phyloP scores from a whole-genome alignment of 2,329 filamentous ascomycete species.

The Diplodia scrobiculata region DNA sequence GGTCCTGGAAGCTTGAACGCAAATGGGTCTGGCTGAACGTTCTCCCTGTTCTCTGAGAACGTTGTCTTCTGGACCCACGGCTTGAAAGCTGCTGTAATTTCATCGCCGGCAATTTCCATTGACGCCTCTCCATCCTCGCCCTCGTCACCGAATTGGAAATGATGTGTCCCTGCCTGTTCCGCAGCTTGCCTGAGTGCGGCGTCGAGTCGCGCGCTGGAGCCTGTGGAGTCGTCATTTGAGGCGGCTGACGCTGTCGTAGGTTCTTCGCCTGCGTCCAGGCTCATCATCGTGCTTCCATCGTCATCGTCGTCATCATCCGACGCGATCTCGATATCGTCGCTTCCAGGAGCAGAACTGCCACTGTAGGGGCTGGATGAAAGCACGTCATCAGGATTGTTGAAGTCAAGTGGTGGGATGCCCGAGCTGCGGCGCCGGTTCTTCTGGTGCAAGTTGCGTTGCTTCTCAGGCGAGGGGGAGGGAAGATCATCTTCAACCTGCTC shows the following conservation, averaged over 20 bases:
- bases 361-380: conserved; percentile 80
- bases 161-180: conserved; percentile 71
- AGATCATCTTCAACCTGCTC: conserved; percentile 62
- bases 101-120: conserved; percentile 62
- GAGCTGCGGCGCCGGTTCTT: conserved; percentile 64
- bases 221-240: conserved; percentile 58
- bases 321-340: conserved; percentile 58
- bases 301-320: conserved; percentile 59
- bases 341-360: conserved; percentile 46
- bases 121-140: conserved; percentile 54
- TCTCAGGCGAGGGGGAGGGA: conserved; percentile 61
- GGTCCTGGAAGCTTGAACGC: conserved; percentile 31
- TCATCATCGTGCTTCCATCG: conserved; percentile 79
- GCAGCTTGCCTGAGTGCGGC: conserved; percentile 76
- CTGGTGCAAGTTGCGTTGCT: conserved; percentile 66
- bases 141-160: conserved; percentile 61
- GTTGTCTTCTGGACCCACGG: conserved; percentile 68
- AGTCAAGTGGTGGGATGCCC: conserved; percentile 64
- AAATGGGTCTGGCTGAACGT: conserved; percentile 28
- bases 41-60: conserved; percentile 26
- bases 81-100: conserved; percentile 71
- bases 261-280: conserved; percentile 67
- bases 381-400: conserved; percentile 65
- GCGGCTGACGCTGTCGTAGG: conserved; percentile 66
- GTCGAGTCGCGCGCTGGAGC: conserved; percentile 73